Percentiles rank a stretch among this genome's conserved stretches.
These are phyloP conservation scores for Nicotiana attenuata DNA, from an alignment of 257 asterid species.

Conservation along the genomic window DNA sequence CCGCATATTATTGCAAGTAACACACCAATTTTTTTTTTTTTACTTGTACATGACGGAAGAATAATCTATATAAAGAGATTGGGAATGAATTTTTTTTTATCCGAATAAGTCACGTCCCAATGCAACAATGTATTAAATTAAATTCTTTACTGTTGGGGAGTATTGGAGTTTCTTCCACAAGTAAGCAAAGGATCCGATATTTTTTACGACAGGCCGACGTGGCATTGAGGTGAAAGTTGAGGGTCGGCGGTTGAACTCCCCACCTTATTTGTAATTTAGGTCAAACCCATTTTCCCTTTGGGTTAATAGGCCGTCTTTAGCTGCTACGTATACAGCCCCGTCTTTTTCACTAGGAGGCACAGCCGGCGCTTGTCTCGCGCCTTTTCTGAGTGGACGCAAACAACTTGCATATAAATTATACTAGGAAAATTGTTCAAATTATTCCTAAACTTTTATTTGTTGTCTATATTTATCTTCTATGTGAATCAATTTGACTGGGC, in stretches of 20 bases:
- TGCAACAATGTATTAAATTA: too few species aligned
- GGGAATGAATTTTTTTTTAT: too few species aligned
- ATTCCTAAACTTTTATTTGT: too few species aligned
- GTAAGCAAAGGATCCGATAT: background rate
- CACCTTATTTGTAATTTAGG: background rate
- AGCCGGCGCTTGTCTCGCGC: conserved; percentile 47
- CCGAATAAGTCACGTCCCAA: too few species aligned
- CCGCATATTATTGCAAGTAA: too few species aligned
- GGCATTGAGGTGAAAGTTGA: background rate
- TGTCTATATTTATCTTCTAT: too few species aligned
- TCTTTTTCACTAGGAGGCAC: background rate
- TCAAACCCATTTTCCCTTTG: conserved; percentile 34
- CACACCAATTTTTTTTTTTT: too few species aligned
- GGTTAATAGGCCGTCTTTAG: conserved; percentile 34
- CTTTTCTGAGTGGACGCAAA: conserved; percentile 13
- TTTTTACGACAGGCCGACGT: background rate
- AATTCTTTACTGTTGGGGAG: background rate
- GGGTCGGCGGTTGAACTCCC: background rate
- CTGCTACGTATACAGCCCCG: background rate
- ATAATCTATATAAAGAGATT: too few species aligned
- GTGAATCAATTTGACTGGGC: too few species aligned
- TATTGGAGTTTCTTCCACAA: background rate
- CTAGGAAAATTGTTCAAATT: too few species aligned
- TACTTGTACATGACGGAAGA: too few species aligned
- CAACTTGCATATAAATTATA: too few species aligned